Evolutionary conservation across 768 basidiomycete species (phyloP).

Genomic region (Gloeopeniophorella convolvens): DNA sequence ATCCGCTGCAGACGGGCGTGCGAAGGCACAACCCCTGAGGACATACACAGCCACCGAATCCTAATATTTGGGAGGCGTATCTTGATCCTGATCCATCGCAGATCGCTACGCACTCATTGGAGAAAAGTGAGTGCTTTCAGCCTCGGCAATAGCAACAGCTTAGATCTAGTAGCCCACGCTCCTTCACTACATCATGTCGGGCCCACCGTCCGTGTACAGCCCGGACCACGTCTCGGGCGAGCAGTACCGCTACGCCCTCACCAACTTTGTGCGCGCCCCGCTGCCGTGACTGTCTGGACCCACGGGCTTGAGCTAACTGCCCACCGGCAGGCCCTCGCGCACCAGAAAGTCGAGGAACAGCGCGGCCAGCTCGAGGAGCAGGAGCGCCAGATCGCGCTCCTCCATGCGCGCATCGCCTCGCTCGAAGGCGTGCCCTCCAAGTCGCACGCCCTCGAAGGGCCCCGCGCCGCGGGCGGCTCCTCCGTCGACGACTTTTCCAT

Average conservation of each 20-base stretch:
- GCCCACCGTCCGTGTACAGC: neutral
- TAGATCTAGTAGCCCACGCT: neutral
- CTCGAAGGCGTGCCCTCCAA: conserved; percentile 58
- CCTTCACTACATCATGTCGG: neutral
- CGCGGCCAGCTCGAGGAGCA: conserved; percentile 74
- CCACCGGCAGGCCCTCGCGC: conserved; percentile 62
- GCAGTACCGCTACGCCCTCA: conserved; percentile 77
- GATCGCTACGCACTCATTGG: too few relatives aligned
- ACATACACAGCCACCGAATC: too few relatives aligned
- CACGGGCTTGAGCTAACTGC: neutral
- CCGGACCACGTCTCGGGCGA: conserved; percentile 41
- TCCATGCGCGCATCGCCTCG: conserved; percentile 62
- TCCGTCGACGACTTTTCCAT: conserved; percentile 87
- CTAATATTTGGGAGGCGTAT: too few relatives aligned
- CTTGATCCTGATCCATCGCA: too few relatives aligned
- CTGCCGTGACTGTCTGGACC: too few relatives aligned
- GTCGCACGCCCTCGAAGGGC: conserved; percentile 26
- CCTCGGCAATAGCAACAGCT: neutral
- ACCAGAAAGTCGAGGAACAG: conserved; percentile 85
- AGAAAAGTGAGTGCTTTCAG: neutral
- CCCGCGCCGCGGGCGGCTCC: conserved; percentile 41
- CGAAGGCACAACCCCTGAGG: too few relatives aligned
- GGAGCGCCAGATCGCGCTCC: conserved; percentile 70
- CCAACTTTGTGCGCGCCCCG: conserved; percentile 51
- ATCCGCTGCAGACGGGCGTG: too few relatives aligned